Evolutionary conservation across 352 stramenopile species (phyloP).

Genomic region (Pythium myriotylum): DNA sequence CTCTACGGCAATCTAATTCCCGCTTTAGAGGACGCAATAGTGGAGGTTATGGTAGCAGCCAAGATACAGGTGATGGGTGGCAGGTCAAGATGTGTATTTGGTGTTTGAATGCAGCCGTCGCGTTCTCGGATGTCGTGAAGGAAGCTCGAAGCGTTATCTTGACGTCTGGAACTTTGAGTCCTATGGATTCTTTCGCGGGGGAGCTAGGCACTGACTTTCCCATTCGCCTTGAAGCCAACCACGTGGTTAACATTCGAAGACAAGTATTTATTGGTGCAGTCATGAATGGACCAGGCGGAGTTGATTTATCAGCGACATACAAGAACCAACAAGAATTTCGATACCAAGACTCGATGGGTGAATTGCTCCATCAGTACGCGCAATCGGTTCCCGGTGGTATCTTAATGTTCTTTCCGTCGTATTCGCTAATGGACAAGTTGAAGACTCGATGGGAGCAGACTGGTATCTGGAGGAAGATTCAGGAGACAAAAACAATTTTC

Average conservation of each 20-base stretch:
- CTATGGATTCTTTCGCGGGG: constrained; percentile 87
- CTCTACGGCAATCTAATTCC: constrained; percentile 16
- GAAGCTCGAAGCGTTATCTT: constrained; percentile 77
- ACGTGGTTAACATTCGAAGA: constrained; percentile 87
- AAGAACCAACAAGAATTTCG: constrained; percentile 78
- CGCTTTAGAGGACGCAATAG: background rate
- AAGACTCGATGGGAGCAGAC: constrained; percentile 68
- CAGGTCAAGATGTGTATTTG: constrained; percentile 86
- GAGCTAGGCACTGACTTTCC: constrained; percentile 82
- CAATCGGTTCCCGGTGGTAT: constrained; percentile 73
- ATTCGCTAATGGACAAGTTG: constrained; percentile 79
- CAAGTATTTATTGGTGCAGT: constrained; percentile 81
- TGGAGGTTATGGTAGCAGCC: constrained; percentile 15
- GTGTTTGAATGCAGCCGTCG: constrained; percentile 84
- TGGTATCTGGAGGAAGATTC: constrained; percentile 60
- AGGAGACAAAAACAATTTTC: constrained; percentile 66
- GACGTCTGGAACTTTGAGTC: constrained; percentile 83
- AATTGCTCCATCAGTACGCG: constrained; percentile 72
- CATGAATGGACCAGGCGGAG: constrained; percentile 63
- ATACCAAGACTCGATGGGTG: constrained; percentile 84
- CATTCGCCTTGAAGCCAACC: constrained; percentile 82
- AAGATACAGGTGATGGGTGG: constrained; percentile 35
- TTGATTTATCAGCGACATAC: constrained; percentile 79
- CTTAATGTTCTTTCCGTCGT: constrained; percentile 89
- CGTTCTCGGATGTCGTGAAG: constrained; percentile 76